Base-by-base conservation (phyloP, 192 early-diverging fungal species). In the Spinellus fusiger region DNA sequence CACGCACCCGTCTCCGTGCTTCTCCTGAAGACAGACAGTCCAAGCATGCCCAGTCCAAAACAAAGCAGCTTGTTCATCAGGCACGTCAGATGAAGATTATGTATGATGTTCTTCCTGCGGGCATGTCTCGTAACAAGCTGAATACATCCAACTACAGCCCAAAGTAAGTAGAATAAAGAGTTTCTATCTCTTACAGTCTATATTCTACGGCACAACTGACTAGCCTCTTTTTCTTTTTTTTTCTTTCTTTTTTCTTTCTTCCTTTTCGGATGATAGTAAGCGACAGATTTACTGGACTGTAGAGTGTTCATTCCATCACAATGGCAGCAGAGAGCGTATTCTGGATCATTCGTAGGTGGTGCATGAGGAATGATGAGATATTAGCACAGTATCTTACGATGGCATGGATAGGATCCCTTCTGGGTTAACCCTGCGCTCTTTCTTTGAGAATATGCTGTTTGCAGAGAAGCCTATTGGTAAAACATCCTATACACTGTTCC, bases 61-160 rank as follows among this genome's bases (percentile, higher is more conserved):
- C 66, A 33, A 71, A 74, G 20, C 48, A 65, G 5, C 37, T 78
- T 37, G 59, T 74, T 3, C 46, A 68, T 61, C 77, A 75, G 37
- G 74, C 78, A 0, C 56, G 64, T 31, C 68, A 69, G 27, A 38
- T 71, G n/a, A 72, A 66, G 2, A 77, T 74, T 9, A 40, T 65
- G 4, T 58, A 81, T 47, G 58, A 63, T 38, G 60, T 79, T 35
- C 70, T 86, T 64, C 73, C 84, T 18, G 61, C 68, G 15, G 84
- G 78, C 25, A 77, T 86, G 68, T 74, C 83, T 60, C 68, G 79
- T 31, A 77, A 71, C n/a, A 79, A 80, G 35, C 40, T 68, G 40
- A 86, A 81, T 65, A 62, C 66, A 38, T 76, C 77, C 1, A 74
- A 78, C 27, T 86, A 73, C 57, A 76, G 68, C 54, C 61, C 68